Evolutionary conservation across 164 flowering plant species (phyloP).

Genomic region (Magnolia sinica): DNA sequence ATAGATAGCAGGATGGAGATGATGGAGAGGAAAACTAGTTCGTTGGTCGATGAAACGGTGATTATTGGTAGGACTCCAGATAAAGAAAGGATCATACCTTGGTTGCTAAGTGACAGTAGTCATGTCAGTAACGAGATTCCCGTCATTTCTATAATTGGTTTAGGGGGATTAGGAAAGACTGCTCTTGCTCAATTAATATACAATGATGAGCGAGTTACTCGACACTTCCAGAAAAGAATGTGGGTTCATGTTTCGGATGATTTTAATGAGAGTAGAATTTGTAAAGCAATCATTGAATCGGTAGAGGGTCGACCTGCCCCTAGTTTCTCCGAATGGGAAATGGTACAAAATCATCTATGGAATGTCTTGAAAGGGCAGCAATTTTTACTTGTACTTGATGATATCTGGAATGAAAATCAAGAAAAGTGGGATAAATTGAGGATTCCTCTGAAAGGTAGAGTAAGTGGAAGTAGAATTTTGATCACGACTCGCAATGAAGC

Average conservation of each 20-base stretch:
- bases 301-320: not conserved
- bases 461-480: not conserved
- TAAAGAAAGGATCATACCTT: not conserved
- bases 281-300: not conserved
- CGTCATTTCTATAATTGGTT: not conserved
- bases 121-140: not conserved
- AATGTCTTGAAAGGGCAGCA: not conserved
- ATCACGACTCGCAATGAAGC: not conserved
- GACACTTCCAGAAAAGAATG: not conserved
- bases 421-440: not conserved
- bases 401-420: not conserved
- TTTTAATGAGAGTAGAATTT: not conserved
- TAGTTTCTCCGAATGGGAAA: not conserved
- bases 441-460: not conserved
- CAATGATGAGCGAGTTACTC: slow-evolving; percentile 2
- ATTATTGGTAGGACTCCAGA: slow-evolving; percentile 1
- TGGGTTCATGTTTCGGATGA: slow-evolving; percentile 8
- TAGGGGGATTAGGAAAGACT: slow-evolving; percentile 8
- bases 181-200: slow-evolving; percentile 1
- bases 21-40: not conserved
- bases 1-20: not conserved
- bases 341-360: not conserved
- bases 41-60: not conserved
- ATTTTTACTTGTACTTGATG: not conserved
- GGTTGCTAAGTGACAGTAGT: not conserved